phyloP scores from a whole-genome alignment of 1,139 yeast genomes.

The Taphrina communis region DNA sequence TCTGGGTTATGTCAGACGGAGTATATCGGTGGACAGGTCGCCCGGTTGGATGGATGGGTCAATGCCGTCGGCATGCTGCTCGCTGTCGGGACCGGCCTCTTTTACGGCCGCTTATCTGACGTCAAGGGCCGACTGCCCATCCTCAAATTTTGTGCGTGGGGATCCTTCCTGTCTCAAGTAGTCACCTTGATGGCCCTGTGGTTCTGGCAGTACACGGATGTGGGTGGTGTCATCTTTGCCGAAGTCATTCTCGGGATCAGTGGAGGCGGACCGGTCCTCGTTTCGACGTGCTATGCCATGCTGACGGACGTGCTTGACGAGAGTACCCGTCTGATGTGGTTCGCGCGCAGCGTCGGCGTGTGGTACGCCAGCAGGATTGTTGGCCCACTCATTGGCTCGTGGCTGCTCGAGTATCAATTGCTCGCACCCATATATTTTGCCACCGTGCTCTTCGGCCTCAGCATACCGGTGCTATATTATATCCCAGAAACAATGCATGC shows the following conservation, averaged over 20 bases:
- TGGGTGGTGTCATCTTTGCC: background rate
- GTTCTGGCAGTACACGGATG: constrained; percentile 10
- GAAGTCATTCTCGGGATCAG: background rate
- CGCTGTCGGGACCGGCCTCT: constrained; percentile 2
- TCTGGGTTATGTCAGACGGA: constrained; percentile 10
- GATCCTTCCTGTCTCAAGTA: constrained; percentile 7
- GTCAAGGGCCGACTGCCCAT: constrained; percentile 8
- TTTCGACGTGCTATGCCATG: constrained; percentile 19
- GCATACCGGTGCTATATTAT: background rate
- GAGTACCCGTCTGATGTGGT: background rate
- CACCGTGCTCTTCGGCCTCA: constrained; percentile 2
- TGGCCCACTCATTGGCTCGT: constrained; percentile 7
- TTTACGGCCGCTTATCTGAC: constrained; percentile 14
- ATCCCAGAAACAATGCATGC: constrained; percentile 10
- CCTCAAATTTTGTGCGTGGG: constrained; percentile 1
- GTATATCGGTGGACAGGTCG: background rate
- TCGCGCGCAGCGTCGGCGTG: constrained; percentile 4
- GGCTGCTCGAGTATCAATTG: constrained; percentile 6
- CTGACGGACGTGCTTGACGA: constrained; percentile 1
- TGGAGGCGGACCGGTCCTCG: constrained; percentile 7
- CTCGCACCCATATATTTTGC: constrained; percentile 13
- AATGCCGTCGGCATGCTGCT: constrained; percentile 13
- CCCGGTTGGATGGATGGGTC: constrained; percentile 13
- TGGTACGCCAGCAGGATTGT: constrained; percentile 12
- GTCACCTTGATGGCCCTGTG: constrained; percentile 6